A percentile compares a stretch with the other conserved stretches of the same genome.
Conservation (phyloP, 2,329 filamentous ascomycete genomes). For the Penicillium corylophilum region DNA sequence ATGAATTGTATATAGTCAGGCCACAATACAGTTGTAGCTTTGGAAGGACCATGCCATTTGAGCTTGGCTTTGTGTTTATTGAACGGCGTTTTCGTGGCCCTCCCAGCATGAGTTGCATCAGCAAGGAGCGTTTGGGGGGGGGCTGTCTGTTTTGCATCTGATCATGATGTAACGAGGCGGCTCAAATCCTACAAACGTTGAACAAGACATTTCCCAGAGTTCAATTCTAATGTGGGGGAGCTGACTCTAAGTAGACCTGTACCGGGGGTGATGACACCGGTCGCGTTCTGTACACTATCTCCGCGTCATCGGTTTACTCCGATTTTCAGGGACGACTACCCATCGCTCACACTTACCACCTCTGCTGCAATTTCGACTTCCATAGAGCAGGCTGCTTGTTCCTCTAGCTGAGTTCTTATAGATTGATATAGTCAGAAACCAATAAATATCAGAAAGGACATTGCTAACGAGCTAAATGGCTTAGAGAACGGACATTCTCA, state of each 20-base stretch:
- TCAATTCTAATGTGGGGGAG: not conserved
- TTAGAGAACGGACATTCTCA: not conserved
- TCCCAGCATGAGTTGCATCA: constrained; percentile 21
- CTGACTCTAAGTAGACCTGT: not conserved
- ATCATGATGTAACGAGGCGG: not conserved
- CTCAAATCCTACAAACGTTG: not conserved
- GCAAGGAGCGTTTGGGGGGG: constrained; percentile 19
- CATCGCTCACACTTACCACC: not conserved
- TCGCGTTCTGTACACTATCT: not conserved
- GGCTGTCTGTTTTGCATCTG: constrained; percentile 5
- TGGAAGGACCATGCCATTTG: not conserved
- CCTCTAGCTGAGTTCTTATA: not conserved
- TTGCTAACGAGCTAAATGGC: not conserved
- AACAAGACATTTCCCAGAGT: not conserved
- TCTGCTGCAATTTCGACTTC: not conserved
- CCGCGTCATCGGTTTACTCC: not conserved
- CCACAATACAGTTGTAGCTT: constrained; percentile 1
- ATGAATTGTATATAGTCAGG: constrained; percentile 3
- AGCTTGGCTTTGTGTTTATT: constrained; percentile 7
- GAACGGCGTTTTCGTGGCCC: constrained; percentile 4
- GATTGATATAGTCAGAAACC: not conserved
- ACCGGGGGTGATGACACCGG: too few relatives aligned
- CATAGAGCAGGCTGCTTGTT: not conserved
- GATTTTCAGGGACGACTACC: not conserved
- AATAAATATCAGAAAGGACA: not conserved